A percentile compares a stretch with the other conserved stretches of the same genome.
phyloP scores from a whole-genome alignment of 2,329 filamentous ascomycete species.

The Elsinoe ampelina region DNA sequence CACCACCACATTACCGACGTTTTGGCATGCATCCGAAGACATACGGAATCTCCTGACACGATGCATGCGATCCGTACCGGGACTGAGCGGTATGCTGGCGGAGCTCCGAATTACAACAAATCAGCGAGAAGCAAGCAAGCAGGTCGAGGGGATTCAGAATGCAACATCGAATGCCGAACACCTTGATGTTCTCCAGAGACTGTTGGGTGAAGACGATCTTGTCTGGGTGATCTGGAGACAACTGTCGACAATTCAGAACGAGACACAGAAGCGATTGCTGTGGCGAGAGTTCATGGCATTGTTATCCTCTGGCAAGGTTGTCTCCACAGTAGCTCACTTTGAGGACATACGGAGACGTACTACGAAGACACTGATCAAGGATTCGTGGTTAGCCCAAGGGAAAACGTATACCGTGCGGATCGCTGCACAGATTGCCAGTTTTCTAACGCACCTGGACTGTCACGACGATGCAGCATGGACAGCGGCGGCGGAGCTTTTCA shows the following conservation, averaged over 20 bases:
- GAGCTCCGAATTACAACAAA: conserved; percentile 43
- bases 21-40: conserved; percentile 57
- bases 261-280: conserved; percentile 41
- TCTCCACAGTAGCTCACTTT: conserved; percentile 52
- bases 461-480: conserved; percentile 25
- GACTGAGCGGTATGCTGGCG: conserved; percentile 67
- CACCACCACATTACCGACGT: conserved; percentile 66
- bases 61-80: conserved; percentile 64
- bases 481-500: conserved; percentile 35
- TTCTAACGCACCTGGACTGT: conserved; percentile 12
- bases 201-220: conserved; percentile 38
- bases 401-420: background rate
- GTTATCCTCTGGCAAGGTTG: conserved; percentile 50
- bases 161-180: background rate
- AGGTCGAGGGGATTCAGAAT: conserved; percentile 27
- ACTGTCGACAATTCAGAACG: conserved; percentile 31
- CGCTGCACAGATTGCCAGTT: background rate
- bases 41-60: conserved; percentile 45
- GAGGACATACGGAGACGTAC: conserved; percentile 37
- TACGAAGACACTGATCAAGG: background rate
- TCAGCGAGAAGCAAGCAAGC: conserved; percentile 22
- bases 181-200: background rate
- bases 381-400: background rate
- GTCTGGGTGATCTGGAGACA: conserved; percentile 38
- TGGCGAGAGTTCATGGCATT: conserved; percentile 57